Percentiles rank a stretch among this genome's conserved stretches.
These are phyloP conservation scores for Schwanniomyces pseudopolymorphus DNA, from an alignment of 805 yeast species.

Conservation along the genomic window DNA sequence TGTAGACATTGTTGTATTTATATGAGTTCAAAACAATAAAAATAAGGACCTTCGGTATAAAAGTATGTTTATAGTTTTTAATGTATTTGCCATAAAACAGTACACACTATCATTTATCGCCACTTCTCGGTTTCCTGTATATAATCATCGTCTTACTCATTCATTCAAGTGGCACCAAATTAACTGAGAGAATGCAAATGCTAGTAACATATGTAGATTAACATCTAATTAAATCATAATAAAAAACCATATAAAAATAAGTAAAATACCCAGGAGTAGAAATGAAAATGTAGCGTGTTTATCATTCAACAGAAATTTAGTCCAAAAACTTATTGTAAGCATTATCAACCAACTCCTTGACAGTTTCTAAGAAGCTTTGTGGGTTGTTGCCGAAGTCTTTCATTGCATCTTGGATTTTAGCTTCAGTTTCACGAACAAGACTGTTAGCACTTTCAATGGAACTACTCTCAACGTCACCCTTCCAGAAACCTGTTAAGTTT, in stretches of 20 bases:
- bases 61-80: background rate
- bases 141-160: background rate
- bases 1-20: conserved; percentile 68
- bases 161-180: no score
- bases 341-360: conserved; percentile 26
- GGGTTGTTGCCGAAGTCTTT: conserved; percentile 16
- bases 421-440: conserved; percentile 7
- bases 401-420: conserved; percentile 20
- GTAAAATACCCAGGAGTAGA: background rate
- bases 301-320: background rate
- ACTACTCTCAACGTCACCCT: conserved; percentile 6
- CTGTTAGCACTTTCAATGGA: background rate
- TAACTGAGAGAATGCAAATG: no score
- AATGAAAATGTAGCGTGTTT: background rate
- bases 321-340: conserved; percentile 16
- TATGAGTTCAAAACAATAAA: background rate
- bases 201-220: background rate
- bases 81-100: background rate
- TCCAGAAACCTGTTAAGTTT: conserved; percentile 67
- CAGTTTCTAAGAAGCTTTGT: conserved; percentile 19
- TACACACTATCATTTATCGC: background rate
- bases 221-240: background rate
- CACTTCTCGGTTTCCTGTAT: background rate
- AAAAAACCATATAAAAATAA: conserved; percentile 1
- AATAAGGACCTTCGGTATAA: background rate